These are phyloP conservation scores for Leccinum olivaceopallidum DNA, from an alignment of 768 basidiomycete species.

Conservation along the genomic window DNA sequence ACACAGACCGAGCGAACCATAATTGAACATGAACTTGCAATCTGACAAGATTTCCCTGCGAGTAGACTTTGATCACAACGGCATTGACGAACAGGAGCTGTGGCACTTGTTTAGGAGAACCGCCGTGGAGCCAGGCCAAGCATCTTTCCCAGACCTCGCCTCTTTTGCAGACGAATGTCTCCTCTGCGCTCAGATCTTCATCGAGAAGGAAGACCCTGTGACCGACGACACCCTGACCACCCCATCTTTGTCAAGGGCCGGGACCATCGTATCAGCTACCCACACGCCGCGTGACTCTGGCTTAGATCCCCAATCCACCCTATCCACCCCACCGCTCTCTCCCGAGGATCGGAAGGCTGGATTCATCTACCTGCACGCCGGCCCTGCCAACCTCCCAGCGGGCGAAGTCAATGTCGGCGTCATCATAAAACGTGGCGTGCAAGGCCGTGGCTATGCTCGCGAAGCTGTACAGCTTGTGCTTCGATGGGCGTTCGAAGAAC, in stretches of 20 bases:
- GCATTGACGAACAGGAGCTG: slow-evolving; percentile 2
- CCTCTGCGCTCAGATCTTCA: slow-evolving; percentile 25
- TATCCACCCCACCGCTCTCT: background rate
- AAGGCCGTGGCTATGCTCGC: slow-evolving; percentile 44
- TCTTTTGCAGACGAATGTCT: slow-evolving; percentile 34
- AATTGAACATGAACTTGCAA: slow-evolving; percentile 3
- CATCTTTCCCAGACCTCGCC: slow-evolving; percentile 17
- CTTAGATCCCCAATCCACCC: background rate
- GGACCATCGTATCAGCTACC: background rate
- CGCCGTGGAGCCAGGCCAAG: slow-evolving; percentile 32
- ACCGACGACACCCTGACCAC: too few species aligned
- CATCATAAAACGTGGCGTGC: slow-evolving; percentile 40
- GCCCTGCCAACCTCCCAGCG: slow-evolving; percentile 18
- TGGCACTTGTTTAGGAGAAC: slow-evolving; percentile 26
- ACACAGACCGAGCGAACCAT: background rate
- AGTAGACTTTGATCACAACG: background rate
- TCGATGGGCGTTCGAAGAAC: slow-evolving; percentile 43
- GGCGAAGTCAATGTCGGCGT: slow-evolving; percentile 61
- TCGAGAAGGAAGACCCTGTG: background rate
- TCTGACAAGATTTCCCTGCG: slow-evolving; percentile 19
- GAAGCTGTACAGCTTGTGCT: slow-evolving; percentile 48
- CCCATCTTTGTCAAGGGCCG: background rate
- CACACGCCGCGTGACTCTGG: too few species aligned
- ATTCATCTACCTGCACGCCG: slow-evolving; percentile 29
- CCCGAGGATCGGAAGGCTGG: slow-evolving; percentile 7